Evolutionary conservation across 2,329 filamentous ascomycete genomes (phyloP), one percentile per base, ranked within the genome.

Genomic region (Fusarium sulawesiense): DNA sequence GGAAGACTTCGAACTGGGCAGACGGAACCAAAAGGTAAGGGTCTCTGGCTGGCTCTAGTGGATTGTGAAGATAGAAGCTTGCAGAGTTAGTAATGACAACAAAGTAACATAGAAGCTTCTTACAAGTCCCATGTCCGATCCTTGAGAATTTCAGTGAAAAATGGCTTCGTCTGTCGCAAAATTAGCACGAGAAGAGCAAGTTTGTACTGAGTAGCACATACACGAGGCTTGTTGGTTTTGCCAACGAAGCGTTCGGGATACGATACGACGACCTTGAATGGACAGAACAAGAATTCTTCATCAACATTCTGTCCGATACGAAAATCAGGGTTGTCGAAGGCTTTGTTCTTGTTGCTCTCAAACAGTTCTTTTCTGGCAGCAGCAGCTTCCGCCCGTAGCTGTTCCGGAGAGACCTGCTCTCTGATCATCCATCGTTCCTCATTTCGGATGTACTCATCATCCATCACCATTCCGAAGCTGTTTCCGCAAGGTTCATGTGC

Each of bases 41-140:
- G 10, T 75, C 71, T 53, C 84, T 85, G 30, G 82, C 78, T 16
- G 82, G 79, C 10, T 81, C 70, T 5, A 81, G 77, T 0, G 87
- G 86, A 49, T 87, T 82, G 75, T 89, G 84, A 37, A 93, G 75
- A 77, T 92, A 94, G 78, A 91, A 93, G 57, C 91, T 93, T 49
- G 16, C 20, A 13, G 20, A 27, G 56, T 76, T 54, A 76, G 66
- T 20, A 37, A 47, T 11, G 13, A 37, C 9, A 42, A 11, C 4
- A n/a, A 6, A 18, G 2, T 11, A 41, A n/a, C 3, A 37, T 11
- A 34, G 14, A 20, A 13, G 4, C 1, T 37, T 56, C 90, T 85
- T 83, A 96, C 92, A 97, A 81, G 67, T 95, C 89, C 94, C 94
- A 97, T 13, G 82, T 75, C 62, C 88, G 85, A 4, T 82, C 79